Evolutionary conservation across 768 basidiomycete genomes (phyloP).

Genomic region (Lentinula edodes): DNA sequence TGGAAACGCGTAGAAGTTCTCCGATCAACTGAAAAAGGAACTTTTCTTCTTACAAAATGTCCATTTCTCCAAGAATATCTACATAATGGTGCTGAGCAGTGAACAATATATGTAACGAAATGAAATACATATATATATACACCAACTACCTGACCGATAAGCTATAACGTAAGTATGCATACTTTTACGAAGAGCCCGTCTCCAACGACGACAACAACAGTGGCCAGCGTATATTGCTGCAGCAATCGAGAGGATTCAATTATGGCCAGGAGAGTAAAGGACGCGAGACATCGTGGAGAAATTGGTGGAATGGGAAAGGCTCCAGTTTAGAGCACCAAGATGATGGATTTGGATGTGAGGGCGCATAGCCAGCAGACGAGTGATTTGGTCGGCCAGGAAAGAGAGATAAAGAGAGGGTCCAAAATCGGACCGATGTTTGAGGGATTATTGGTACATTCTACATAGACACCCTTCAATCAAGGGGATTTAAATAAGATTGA

Average conservation of each 20-base stretch:
- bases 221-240: background rate
- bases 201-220: slow-evolving; percentile 8
- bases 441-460: slow-evolving; percentile 7
- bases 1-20: background rate
- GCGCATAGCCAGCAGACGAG: slow-evolving; percentile 1
- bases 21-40: background rate
- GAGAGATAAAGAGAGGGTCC: background rate
- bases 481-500: slow-evolving; percentile 4
- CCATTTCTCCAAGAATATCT: slow-evolving; percentile 3
- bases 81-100: background rate
- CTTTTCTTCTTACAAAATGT: background rate
- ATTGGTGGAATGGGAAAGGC: background rate
- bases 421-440: background rate
- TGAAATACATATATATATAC: background rate
- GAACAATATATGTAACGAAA: background rate
- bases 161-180: slow-evolving; percentile 9
- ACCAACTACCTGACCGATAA: slow-evolving; percentile 6
- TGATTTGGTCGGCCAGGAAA: background rate
- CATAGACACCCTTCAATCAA: slow-evolving; percentile 5
- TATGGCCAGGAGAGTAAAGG: slow-evolving; percentile 1
- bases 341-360: slow-evolving; percentile 5
- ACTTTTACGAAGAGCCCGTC: slow-evolving; percentile 5
- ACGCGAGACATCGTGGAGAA: slow-evolving; percentile 2
- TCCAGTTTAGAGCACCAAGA: slow-evolving; percentile 6
- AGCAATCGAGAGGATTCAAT: background rate